A percentile compares a stretch with the other conserved stretches of the same genome.
phyloP scores from a whole-genome alignment of 352 stramenopile genomes.

The Pythium graminicola region DNA sequence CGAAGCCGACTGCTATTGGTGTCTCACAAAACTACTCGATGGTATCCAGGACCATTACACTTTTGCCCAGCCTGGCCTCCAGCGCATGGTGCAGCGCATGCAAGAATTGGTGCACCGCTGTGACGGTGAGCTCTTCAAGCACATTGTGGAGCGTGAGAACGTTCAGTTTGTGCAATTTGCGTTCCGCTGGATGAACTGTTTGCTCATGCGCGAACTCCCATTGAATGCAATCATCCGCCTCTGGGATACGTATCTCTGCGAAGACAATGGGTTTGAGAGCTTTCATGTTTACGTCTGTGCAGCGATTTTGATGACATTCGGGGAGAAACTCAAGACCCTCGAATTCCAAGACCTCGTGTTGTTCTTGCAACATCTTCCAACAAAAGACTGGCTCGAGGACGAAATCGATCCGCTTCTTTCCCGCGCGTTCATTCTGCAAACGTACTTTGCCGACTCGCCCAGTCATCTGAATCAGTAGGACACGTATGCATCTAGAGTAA shows the following conservation, averaged over 20 bases:
- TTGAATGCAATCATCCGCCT: slow-evolving; percentile 94
- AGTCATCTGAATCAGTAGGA: slow-evolving; percentile 59
- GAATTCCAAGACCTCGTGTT: slow-evolving; percentile 97
- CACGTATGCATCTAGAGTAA: not conserved
- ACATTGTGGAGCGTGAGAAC: slow-evolving; percentile 90
- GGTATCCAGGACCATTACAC: slow-evolving; percentile 99
- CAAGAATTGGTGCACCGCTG: slow-evolving; percentile 96
- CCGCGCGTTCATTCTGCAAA: slow-evolving; percentile 94
- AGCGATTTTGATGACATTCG: slow-evolving; percentile 97
- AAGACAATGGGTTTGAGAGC: slow-evolving; percentile 98
- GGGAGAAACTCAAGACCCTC: slow-evolving; percentile 90
- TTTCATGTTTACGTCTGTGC: slow-evolving; percentile 99
- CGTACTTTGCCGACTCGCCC: slow-evolving; percentile 84
- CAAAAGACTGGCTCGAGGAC: slow-evolving; percentile 94
- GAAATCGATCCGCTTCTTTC: slow-evolving; percentile 98
- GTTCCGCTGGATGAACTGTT: slow-evolving; percentile 99
- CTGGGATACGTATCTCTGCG: slow-evolving; percentile 99
- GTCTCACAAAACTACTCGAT: slow-evolving; percentile 97
- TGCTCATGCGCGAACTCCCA: slow-evolving; percentile 96
- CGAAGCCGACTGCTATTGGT: slow-evolving; percentile 99
- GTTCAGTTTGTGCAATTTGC: slow-evolving; percentile 99
- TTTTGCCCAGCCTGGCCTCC: slow-evolving; percentile 95
- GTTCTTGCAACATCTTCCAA: slow-evolving; percentile 96
- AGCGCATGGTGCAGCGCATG: slow-evolving; percentile 97
- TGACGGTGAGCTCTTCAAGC: slow-evolving; percentile 91